These are phyloP conservation scores for Candida ficus DNA, from an alignment of 805 yeast genomes.

Conservation along the genomic window DNA sequence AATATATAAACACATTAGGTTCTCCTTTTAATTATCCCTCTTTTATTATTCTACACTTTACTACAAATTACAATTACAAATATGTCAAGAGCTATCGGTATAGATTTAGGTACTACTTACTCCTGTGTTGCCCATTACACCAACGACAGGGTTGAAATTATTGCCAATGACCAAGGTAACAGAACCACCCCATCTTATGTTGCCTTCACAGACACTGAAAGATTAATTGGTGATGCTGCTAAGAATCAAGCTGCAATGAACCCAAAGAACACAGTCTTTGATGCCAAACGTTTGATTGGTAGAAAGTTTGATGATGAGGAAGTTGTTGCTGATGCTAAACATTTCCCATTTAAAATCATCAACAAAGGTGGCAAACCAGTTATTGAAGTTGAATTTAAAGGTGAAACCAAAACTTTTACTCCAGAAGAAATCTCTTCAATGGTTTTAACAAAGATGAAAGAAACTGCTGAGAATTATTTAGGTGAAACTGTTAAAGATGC, in stretches of 20 bases:
- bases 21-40: too few species aligned
- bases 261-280: conserved; percentile 90
- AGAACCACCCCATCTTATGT: conserved; percentile 97
- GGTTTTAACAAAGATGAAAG: conserved; percentile 90
- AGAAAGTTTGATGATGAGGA: conserved; percentile 75
- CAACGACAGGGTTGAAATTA: conserved; percentile 87
- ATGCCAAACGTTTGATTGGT: conserved; percentile 93
- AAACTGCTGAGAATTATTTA: conserved; percentile 82
- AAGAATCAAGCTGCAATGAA: conserved; percentile 98
- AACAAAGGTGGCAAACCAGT: conserved; percentile 82
- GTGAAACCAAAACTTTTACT: conserved; percentile 79
- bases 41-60: too few species aligned
- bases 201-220: conserved; percentile 92
- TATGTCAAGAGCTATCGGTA: conserved; percentile 65
- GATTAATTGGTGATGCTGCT: conserved; percentile 96
- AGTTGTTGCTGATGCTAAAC: conserved; percentile 75
- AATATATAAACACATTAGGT: conserved; percentile 7
- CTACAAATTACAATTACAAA: conserved; percentile 8
- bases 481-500: conserved; percentile 84
- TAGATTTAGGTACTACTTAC: conserved; percentile 96
- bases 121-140: conserved; percentile 91
- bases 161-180: conserved; percentile 98
- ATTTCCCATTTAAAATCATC: conserved; percentile 80
- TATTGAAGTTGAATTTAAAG: conserved; percentile 82
- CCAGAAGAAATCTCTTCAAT: conserved; percentile 95